phyloP scores from a whole-genome alignment of 345 rosid species.

The Lenwebbia sp. region DNA sequence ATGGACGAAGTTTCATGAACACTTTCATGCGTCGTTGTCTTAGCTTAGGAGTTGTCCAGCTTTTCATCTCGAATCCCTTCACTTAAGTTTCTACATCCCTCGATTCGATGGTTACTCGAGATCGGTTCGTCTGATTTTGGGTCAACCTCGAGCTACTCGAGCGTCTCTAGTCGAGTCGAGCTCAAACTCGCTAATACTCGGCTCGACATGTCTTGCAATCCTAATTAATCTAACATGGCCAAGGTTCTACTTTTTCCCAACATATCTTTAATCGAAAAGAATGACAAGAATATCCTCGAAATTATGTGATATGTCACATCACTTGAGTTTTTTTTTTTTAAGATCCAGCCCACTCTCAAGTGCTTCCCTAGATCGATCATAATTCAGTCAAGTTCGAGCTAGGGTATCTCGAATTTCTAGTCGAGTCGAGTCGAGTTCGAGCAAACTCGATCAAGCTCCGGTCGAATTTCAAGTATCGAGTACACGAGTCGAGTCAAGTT shows the following conservation, averaged over 20 bases:
- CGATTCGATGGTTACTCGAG: neutral
- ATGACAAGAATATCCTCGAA: neutral
- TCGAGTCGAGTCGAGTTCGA: fast-evolving
- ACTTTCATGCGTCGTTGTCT: neutral
- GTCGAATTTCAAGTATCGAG: neutral
- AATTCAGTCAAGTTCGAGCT: fast-evolving
- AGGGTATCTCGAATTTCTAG: neutral
- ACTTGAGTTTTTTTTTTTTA: neutral
- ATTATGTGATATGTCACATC: neutral
- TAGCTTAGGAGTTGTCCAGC: neutral
- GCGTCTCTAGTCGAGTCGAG: neutral
- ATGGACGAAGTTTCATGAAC: neutral
- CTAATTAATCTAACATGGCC: neutral
- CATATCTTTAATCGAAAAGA: neutral
- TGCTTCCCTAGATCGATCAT: neutral
- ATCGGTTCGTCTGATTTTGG: neutral
- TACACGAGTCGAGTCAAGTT: neutral
- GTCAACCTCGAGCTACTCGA: neutral
- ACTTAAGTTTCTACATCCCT: neutral
- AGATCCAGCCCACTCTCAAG: neutral
- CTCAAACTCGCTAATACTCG: neutral
- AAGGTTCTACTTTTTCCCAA: neutral
- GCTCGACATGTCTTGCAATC: neutral
- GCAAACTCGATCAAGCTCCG: neutral
- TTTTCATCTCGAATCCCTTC: neutral